These are phyloP conservation scores for Nicotiana undulata DNA, from an alignment of 257 asterid genomes.

Conservation along the genomic window DNA sequence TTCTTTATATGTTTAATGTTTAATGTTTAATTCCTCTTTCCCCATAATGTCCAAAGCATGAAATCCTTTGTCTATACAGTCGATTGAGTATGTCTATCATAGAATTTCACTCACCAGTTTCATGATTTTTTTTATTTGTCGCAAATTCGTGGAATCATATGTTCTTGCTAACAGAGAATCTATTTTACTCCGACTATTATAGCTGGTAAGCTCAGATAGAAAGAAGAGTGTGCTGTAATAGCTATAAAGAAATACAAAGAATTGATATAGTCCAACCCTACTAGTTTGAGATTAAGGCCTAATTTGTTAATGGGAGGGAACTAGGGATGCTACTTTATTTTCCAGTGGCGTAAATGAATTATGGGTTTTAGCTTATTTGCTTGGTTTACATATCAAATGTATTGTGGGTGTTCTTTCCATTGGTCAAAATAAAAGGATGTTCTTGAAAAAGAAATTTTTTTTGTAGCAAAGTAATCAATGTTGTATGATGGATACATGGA, in stretches of 20 bases:
- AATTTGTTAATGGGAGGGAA: background rate
- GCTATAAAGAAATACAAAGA: background rate
- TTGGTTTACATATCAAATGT: background rate
- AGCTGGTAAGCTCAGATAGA: background rate
- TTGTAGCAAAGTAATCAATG: background rate
- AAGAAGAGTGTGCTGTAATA: background rate
- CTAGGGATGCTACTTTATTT: background rate
- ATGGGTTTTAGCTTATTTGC: background rate
- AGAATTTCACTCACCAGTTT: background rate
- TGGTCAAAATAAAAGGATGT: background rate
- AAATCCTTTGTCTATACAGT: background rate
- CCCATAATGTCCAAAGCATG: background rate
- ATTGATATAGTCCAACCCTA: background rate
- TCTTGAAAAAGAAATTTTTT: background rate
- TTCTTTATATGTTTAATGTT: background rate
- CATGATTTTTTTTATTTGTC: background rate
- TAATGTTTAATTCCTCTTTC: background rate
- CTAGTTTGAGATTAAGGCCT: background rate
- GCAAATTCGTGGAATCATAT: background rate
- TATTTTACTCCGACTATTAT: background rate
- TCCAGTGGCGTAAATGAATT: background rate
- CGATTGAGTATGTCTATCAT: background rate
- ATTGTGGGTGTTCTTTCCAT: background rate
- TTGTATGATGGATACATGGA: background rate
- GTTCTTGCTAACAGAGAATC: background rate